A percentile compares a stretch with the other conserved stretches of the same genome.
Conservation (phyloP, 2,329 filamentous ascomycete genomes). For the Exophiala aquamarina region DNA sequence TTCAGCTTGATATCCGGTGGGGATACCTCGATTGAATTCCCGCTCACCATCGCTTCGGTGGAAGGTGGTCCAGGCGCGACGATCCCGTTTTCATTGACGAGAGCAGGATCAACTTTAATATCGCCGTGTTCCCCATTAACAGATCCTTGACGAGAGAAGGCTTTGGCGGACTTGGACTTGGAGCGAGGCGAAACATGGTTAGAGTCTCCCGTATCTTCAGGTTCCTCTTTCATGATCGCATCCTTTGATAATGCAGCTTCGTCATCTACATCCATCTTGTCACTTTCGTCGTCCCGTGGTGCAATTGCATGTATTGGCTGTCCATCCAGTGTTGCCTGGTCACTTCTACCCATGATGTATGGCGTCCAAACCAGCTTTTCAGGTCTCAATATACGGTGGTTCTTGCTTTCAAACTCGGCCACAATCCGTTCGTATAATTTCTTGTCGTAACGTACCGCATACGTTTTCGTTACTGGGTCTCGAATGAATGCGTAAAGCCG, state of each 20-base stretch:
- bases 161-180: constrained; percentile 7
- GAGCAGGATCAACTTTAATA: constrained; percentile 11
- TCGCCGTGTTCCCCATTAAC: constrained; percentile 5
- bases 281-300: constrained; percentile 70
- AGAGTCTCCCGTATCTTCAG: constrained; percentile 2
- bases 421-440: constrained; percentile 86
- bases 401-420: constrained; percentile 82
- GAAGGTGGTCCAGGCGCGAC: constrained; percentile 28
- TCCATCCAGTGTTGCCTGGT: constrained; percentile 78
- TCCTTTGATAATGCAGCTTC: constrained; percentile 31
- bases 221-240: constrained; percentile 5
- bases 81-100: constrained; percentile 18
- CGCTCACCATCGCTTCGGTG: constrained; percentile 19
- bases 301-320: constrained; percentile 84
- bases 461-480: constrained; percentile 83
- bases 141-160: constrained; percentile 8
- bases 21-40: constrained; percentile 5
- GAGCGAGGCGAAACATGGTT: constrained; percentile 18
- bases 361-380: constrained; percentile 89
- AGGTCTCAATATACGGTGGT: constrained; percentile 80
- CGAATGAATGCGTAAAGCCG: constrained; percentile 84
- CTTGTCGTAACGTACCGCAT: constrained; percentile 84
- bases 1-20: constrained; percentile 16
- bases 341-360: constrained; percentile 90
- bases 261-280: constrained; percentile 29